Conservation (phyloP, 2,329 filamentous ascomycete species). For the Tympanopsis confertula region DNA sequence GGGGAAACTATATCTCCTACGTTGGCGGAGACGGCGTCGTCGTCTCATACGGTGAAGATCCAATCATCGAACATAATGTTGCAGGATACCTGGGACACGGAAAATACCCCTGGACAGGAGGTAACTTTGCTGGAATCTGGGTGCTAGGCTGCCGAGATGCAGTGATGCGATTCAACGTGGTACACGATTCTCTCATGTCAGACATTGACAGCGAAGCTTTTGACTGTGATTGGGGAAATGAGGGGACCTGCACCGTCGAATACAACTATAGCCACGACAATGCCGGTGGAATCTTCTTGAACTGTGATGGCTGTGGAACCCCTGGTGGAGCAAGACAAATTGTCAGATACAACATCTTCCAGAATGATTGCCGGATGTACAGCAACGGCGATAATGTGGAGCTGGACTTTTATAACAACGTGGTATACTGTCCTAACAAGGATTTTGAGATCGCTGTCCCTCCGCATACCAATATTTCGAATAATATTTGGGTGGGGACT, state of each 20-base stretch:
- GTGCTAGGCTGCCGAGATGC: conserved; percentile 10
- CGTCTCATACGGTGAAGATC: conserved; percentile 8
- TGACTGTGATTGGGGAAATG: conserved; percentile 14
- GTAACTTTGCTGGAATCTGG: conserved; percentile 14
- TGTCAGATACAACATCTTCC: conserved; percentile 13
- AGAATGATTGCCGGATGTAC: conserved; percentile 12
- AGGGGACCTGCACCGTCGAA: conserved; percentile 12
- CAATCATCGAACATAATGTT: conserved; percentile 10
- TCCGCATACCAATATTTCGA: conserved; percentile 7
- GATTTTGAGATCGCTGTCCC: conserved; percentile 9
- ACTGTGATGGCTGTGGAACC: conserved; percentile 12
- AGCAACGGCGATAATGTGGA: conserved; percentile 9
- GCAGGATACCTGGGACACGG: conserved; percentile 10
- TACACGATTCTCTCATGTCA: conserved; percentile 11
- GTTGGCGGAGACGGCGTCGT: conserved; percentile 12
- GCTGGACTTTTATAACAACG: conserved; percentile 12
- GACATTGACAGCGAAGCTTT: conserved; percentile 11
- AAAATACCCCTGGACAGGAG: conserved; percentile 11
- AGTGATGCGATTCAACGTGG: conserved; percentile 10
- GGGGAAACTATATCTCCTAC: conserved; percentile 7
- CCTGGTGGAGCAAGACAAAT: conserved; percentile 11
- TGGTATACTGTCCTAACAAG: conserved; percentile 11
- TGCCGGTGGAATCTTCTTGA: conserved; percentile 12
- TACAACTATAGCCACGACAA: conserved; percentile 14
- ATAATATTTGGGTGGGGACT: conserved; percentile 13